Conservation (phyloP, 1,139 yeast genomes). For the Geotrichum klebahnii region DNA sequence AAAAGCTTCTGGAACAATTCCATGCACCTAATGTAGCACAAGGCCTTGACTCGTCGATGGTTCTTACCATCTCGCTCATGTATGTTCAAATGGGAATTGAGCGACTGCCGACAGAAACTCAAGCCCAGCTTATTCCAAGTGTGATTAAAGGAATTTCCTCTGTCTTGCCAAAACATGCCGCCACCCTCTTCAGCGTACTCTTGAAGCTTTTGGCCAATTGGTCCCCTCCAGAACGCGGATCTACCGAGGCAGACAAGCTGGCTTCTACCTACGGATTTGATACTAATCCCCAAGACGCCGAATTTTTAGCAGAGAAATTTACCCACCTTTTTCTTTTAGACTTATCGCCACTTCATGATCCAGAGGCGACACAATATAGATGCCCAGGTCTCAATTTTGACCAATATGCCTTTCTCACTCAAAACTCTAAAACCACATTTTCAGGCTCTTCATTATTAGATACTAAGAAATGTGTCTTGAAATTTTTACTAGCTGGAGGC, state of each 20-base stretch:
- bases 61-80: slow-evolving; percentile 60
- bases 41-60: slow-evolving; percentile 49
- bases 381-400: slow-evolving; percentile 60
- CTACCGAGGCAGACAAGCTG: slow-evolving; percentile 44
- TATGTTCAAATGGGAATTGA: slow-evolving; percentile 65
- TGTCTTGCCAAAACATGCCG: slow-evolving; percentile 43
- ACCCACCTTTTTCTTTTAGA: slow-evolving; percentile 55
- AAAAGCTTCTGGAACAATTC: slow-evolving; percentile 60
- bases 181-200: slow-evolving; percentile 60
- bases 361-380: slow-evolving; percentile 25
- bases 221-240: slow-evolving; percentile 50
- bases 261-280: slow-evolving; percentile 33
- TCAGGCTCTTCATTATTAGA: slow-evolving; percentile 43
- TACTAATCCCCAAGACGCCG: slow-evolving; percentile 40
- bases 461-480: slow-evolving; percentile 48
- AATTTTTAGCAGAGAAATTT: slow-evolving; percentile 47
- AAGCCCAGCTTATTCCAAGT: slow-evolving; percentile 45
- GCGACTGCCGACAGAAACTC: slow-evolving; percentile 24
- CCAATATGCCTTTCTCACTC: slow-evolving; percentile 59
- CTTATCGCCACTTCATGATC: slow-evolving; percentile 28
- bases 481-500: slow-evolving; percentile 40
- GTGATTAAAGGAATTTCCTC: slow-evolving; percentile 48
- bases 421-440: slow-evolving; percentile 60
- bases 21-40: slow-evolving; percentile 48
- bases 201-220: slow-evolving; percentile 52